Evolutionary conservation across 305 asterid genomes (phyloP), one percentile per base, ranked within the genome.

Genomic region (Rubia tinctorum): DNA sequence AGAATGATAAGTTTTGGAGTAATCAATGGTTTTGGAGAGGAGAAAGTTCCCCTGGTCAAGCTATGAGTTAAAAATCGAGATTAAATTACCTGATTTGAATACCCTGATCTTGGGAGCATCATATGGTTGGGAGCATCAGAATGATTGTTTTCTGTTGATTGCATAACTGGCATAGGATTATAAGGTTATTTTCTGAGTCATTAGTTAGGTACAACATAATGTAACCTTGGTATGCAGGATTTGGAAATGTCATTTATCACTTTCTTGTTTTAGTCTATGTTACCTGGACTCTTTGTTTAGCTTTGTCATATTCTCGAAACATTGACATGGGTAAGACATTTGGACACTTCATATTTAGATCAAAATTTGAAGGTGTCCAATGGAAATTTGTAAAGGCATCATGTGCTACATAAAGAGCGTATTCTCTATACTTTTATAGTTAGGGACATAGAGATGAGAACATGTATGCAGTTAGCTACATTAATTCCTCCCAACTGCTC

Each of bases 311-410:
- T 14, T 7, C 47, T 43, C 2, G 12, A 43, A 10, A 43, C 47
- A 1, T 10, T 2, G 2, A 10, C 47, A 43, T 43, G 47, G 39
- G 39, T 34, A 34, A 0, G 47, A 43, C 12, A 43, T 43, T 43
- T 43, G 47, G 47, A 10, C 47, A 43, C 12, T 49, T 49, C 15
- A 15, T 14, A 49, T 15, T 49, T 49, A 6, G 56, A 15, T 18
- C 6, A 15, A 43, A 7, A 43, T 43, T 43, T 81, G 88, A 84
- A 77, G 88, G 68, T 84, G 86, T 66, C 79, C 78, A 77, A 55
- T 75, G 80, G 76, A 80, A 79, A 68, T 78, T 72, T 73, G 68
- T 71, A 71, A 23, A 76, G 78, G 72, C 69, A 55, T 59, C 76
- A 27, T 73, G 72, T 78, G 76, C 69, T 72, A 69, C 69, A 39